Evolutionary conservation across 805 yeast genomes (phyloP).

Genomic region (Huiozyma sinensis): DNA sequence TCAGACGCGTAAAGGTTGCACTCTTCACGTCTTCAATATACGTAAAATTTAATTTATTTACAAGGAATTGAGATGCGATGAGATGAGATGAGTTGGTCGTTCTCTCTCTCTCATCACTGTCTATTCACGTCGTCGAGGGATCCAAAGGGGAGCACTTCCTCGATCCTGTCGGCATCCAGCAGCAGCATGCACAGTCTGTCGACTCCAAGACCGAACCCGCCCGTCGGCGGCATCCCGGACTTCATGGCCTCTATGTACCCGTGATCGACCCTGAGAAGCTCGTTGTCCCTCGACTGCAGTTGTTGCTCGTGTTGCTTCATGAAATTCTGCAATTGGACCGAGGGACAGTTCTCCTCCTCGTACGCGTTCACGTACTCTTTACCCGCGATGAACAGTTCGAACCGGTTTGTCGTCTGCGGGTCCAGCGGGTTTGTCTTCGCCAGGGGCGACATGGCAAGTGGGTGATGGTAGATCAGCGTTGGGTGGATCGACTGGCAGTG

Average conservation of each 20-base stretch:
- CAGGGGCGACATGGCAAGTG: slow-evolving; percentile 75
- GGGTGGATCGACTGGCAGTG: slow-evolving; percentile 41
- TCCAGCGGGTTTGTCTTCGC: slow-evolving; percentile 50
- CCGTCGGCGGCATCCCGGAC: slow-evolving; percentile 94
- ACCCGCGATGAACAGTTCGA: slow-evolving; percentile 74
- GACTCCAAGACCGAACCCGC: slow-evolving; percentile 95
- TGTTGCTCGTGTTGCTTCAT: slow-evolving; percentile 38
- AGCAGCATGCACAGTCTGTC: slow-evolving; percentile 81
- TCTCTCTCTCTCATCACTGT: background rate
- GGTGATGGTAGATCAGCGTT: slow-evolving; percentile 71
- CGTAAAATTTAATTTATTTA: too few species aligned
- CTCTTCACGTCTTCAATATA: too few species aligned
- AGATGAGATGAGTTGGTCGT: too few species aligned
- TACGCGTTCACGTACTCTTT: slow-evolving; percentile 85
- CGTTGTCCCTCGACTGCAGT: slow-evolving; percentile 39
- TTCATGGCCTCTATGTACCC: slow-evolving; percentile 68
- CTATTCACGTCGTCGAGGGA: slow-evolving; percentile 52
- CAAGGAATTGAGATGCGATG: too few species aligned
- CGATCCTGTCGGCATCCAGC: slow-evolving; percentile 55
- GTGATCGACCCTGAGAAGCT: slow-evolving; percentile 46
- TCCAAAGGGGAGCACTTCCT: slow-evolving; percentile 68
- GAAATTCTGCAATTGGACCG: slow-evolving; percentile 56
- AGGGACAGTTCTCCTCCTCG: slow-evolving; percentile 91
- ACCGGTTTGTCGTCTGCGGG: slow-evolving; percentile 46
- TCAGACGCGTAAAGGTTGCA: too few species aligned